Evolutionary conservation across 2,329 filamentous ascomycete species (phyloP), one percentile per base, ranked within the genome.

Genomic region (Cytospora mali): DNA sequence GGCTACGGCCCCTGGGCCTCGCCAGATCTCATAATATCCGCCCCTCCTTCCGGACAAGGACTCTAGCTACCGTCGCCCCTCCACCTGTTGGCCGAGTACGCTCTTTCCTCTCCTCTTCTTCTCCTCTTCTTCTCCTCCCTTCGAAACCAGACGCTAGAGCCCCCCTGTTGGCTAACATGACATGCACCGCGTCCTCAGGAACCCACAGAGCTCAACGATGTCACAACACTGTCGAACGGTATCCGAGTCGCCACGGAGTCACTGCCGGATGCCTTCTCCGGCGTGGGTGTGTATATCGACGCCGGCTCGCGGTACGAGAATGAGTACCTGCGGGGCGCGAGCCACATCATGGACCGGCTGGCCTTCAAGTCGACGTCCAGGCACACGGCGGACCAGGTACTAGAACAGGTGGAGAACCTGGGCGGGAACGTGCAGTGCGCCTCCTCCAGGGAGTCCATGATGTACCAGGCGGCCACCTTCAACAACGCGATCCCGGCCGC

Each of bases 401-500:
- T 97, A 23, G 92, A 97, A 75, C 83, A 88, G 35, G 84, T 97
- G 35, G 95, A 98, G 77, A 89, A 88, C 0, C 81, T 99, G 3
- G 95, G 95, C 39, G 95, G 95, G 33, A 97, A 97, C 75, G 94
- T 99, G 64, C 93, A 98, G 78, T 99, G 95, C 78, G 93, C 94
- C 13, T 97, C 93, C 1, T 96, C 93, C 2, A 85, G 95, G 68
- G 95, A 99, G 77, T 92, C 92, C 62, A 86, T 99, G 78, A 99
- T 99, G 95, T 99, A 99, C 80, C 95, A 99, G 77, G 92, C 93
- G 1, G 95, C 95, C 28, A 97, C 93, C 31, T 99, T 99, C 85
- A 99, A 99, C 80, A 89, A 89, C 28, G 89, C 92, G 21, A 93
- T 99, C 10, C 88, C 91, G 7, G 87, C 87, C 10, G 92, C 94